Base-by-base conservation (phyloP, 2,329 filamentous ascomycete genomes). In the Aspergillus candidus region DNA sequence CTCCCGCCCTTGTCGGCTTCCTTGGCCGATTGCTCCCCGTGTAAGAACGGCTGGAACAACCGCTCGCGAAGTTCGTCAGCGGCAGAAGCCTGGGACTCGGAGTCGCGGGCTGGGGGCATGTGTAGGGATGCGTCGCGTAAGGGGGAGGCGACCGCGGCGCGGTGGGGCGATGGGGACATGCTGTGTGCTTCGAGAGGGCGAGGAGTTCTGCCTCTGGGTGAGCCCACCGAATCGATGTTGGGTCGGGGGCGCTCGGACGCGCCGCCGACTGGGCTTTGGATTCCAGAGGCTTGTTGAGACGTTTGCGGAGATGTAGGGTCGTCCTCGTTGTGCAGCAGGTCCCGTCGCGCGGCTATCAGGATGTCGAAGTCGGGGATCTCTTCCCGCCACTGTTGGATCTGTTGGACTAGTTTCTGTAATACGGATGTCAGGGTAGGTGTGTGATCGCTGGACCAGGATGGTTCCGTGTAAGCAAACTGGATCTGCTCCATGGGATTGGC, bases 281-380 rank as follows among this genome's bases (percentile, higher is more conserved):
- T 43, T 38, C 55, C 53, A 3, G 59, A 58, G 12, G 46, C 34
- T 31, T 57, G 56, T 15, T 51, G 51, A 29, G 58, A 53, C 13
- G 50, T 41, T 40, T 32, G 38, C 1, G 54, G 48, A 6, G 46
- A 22, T 17, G 35, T 27, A 3, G 56, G 50, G 7, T 53, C 51
- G n/a, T 66, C 60, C 6, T 61, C 60, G 6, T 58, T 56, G 37
- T 68, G 65, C 4, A 70, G 57, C 2, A 70, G 45, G 37, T 68
- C 61, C 11, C 61, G 58, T 74, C 80, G 63, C 76, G 81, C 66
- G 76, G 82, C 61, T 4, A 89, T 69, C 2, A 89, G 72, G 32
- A 85, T 80, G 40, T 88, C 82, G 58, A 89, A 90, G 32, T 86
- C 79, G 0, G 84, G 79, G 6, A 90, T 76, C 5, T 78, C 76